A percentile compares a stretch with the other conserved stretches of the same genome.
Evolutionary conservation across 176 grass and related monocot genomes (phyloP).

Genomic region (Juncus effusus): DNA sequence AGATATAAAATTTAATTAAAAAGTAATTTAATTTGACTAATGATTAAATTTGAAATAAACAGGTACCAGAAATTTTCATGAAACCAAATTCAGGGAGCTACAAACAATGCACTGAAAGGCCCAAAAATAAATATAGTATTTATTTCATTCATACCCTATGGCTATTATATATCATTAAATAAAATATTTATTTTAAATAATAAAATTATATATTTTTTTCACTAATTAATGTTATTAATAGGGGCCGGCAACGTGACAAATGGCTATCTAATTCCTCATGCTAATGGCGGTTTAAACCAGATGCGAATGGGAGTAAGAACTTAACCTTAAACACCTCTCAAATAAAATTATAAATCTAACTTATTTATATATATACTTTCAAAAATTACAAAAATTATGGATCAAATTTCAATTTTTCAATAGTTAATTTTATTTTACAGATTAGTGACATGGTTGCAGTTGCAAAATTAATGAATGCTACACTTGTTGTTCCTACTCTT

Average conservation of each 20-base stretch:
- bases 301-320: constrained; percentile 81
- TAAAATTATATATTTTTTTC: background rate
- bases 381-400: constrained; percentile 5
- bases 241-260: constrained; percentile 4
- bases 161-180: background rate
- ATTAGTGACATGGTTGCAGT: constrained; percentile 98
- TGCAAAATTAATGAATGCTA: constrained; percentile 78
- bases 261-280: constrained; percentile 32
- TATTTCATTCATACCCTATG: background rate
- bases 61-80: constrained; percentile 29
- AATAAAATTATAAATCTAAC: no score
- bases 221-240: constrained; percentile 5
- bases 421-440: constrained; percentile 47
- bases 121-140: constrained; percentile 19
- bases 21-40: no score
- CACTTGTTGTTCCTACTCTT: constrained; percentile 63
- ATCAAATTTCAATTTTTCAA: constrained; percentile 28
- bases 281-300: constrained; percentile 96
- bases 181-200: no score
- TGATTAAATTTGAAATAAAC: background rate
- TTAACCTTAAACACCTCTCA: background rate
- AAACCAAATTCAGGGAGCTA: constrained; percentile 14
- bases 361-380: background rate
- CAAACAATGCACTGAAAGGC: constrained; percentile 16
- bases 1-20: no score